Conservation (phyloP, 306 rosid genomes). For the Begonia fuchsioides region DNA sequence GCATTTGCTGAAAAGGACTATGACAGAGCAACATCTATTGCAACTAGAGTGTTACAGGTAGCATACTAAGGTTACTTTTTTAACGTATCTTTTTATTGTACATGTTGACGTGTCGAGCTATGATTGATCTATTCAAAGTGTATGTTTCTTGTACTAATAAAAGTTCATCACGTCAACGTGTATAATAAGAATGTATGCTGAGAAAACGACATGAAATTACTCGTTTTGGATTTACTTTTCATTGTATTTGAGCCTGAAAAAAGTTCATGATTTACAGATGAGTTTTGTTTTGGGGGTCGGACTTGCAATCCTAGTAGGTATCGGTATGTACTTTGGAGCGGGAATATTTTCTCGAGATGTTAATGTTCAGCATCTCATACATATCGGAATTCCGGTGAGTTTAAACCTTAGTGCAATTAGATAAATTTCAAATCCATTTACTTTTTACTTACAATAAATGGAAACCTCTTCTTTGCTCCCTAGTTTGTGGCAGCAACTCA, state of each 20-base stretch:
- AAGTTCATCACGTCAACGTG: too few relatives aligned
- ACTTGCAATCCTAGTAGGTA: not conserved
- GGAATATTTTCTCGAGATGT: not conserved
- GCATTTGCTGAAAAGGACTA: not conserved
- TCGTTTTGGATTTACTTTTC: too few relatives aligned
- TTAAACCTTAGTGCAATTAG: not conserved
- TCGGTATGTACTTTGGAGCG: not conserved
- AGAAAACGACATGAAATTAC: too few relatives aligned
- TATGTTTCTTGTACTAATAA: too few relatives aligned
- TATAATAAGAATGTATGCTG: too few relatives aligned
- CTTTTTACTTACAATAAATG: not conserved
- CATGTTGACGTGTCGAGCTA: too few relatives aligned
- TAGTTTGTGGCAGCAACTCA: conserved; percentile 94
- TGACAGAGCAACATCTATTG: not conserved
- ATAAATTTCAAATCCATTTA: too few relatives aligned
- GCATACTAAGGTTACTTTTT: too few relatives aligned
- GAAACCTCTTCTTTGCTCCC: conserved; percentile 8
- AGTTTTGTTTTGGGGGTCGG: not conserved
- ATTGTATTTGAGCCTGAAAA: too few relatives aligned
- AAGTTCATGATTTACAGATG: not conserved
- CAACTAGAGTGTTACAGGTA: not conserved
- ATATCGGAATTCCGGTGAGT: not conserved
- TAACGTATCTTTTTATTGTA: too few relatives aligned
- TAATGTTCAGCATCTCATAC: not conserved
- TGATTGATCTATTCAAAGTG: too few relatives aligned